phyloP scores from a whole-genome alignment of 1,139 yeast genomes.

The Candida frijolesensis region DNA sequence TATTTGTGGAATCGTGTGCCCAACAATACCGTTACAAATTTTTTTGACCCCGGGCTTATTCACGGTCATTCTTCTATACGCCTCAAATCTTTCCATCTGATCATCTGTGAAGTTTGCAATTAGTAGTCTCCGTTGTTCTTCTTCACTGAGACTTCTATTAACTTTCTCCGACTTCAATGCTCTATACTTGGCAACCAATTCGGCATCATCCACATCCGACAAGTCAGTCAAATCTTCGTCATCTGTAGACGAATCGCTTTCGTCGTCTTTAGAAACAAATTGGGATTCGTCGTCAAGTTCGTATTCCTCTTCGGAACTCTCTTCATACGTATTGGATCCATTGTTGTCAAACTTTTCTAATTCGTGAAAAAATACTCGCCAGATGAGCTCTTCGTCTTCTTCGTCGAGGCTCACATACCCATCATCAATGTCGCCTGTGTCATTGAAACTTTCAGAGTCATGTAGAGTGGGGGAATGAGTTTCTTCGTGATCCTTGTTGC shows the following conservation, averaged over 20 bases:
- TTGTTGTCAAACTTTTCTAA: slow-evolving; percentile 18
- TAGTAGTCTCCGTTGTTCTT: slow-evolving; percentile 64
- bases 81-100: slow-evolving; percentile 87
- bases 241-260: slow-evolving; percentile 13
- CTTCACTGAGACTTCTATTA: slow-evolving; percentile 32
- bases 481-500: neutral
- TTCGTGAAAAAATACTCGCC: slow-evolving; percentile 44
- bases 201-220: slow-evolving; percentile 40
- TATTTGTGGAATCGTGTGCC: slow-evolving; percentile 82
- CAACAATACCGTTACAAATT: slow-evolving; percentile 75
- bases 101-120: slow-evolving; percentile 76
- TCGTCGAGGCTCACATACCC: slow-evolving; percentile 46
- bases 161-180: slow-evolving; percentile 26
- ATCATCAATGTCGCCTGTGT: slow-evolving; percentile 10
- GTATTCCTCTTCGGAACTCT: slow-evolving; percentile 26
- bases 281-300: slow-evolving; percentile 10
- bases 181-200: slow-evolving; percentile 34
- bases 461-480: neutral
- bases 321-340: slow-evolving; percentile 18
- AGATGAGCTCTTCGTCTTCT: slow-evolving; percentile 50
- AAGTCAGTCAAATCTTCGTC: slow-evolving; percentile 26
- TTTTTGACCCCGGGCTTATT: slow-evolving; percentile 81
- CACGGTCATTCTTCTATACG: slow-evolving; percentile 79
- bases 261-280: slow-evolving; percentile 10
- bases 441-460: neutral